A percentile compares a stretch with the other conserved stretches of the same genome.
phyloP scores from a whole-genome alignment of 495 filamentous ascomycete species.

The Penicillium cataractarum region DNA sequence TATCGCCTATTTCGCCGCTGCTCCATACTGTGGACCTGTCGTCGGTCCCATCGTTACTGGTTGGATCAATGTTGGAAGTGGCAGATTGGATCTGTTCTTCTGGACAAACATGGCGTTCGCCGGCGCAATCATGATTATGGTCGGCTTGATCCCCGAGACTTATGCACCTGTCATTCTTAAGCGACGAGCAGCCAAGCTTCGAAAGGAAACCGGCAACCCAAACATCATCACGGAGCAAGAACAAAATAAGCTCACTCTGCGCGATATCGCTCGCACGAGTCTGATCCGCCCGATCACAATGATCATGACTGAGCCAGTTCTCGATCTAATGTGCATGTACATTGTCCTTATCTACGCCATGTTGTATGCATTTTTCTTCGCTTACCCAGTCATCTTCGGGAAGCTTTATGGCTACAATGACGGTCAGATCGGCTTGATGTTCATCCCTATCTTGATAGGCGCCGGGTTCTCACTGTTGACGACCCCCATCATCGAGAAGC shows the following conservation, averaged over 20 bases:
- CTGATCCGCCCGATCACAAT: conserved; percentile 43
- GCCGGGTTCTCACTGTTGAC: conserved; percentile 60
- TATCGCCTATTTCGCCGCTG: conserved; percentile 58
- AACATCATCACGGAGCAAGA: conserved; percentile 58
- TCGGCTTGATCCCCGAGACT: conserved; percentile 61
- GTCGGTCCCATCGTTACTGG: conserved; percentile 61
- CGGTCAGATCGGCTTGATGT: conserved; percentile 39
- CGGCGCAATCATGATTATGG: conserved; percentile 53
- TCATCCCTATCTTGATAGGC: conserved; percentile 40
- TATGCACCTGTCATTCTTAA: conserved; percentile 65
- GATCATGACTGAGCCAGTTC: conserved; percentile 55
- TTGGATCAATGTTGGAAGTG: conserved; percentile 55
- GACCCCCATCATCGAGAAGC: conserved; percentile 40
- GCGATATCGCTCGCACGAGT: conserved; percentile 52
- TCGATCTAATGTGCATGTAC: conserved; percentile 64
- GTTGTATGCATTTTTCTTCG: conserved; percentile 75
- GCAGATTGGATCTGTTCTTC: conserved; percentile 62
- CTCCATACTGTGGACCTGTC: conserved; percentile 58
- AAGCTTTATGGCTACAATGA: conserved; percentile 53
- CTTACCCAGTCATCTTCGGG: conserved; percentile 65
- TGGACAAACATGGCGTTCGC: conserved; percentile 38
- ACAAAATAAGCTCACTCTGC: conserved; percentile 25
- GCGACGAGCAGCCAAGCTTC: conserved; percentile 53
- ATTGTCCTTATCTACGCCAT: conserved; percentile 70
- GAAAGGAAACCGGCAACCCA: conserved; percentile 60